phyloP scores from a whole-genome alignment of 306 rosid species.

The Rosa chinensis region DNA sequence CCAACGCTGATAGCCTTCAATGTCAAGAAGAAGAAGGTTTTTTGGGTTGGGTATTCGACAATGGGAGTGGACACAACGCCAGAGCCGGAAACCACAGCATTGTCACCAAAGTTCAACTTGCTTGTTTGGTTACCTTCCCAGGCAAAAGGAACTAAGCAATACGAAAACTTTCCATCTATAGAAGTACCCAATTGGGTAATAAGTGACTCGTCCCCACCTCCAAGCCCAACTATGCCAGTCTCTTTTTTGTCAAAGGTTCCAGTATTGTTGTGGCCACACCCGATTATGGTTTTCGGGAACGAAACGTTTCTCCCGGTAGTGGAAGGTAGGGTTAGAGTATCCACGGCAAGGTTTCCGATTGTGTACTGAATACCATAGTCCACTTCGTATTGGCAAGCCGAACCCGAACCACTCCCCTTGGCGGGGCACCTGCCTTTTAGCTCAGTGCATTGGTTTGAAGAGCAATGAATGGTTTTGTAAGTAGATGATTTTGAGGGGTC shows the following conservation, averaged over 20 bases:
- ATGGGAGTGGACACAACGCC: constrained; percentile 33
- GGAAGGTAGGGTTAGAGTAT: constrained; percentile 45
- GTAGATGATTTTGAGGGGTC: constrained; percentile 41
- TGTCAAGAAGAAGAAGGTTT: constrained; percentile 23
- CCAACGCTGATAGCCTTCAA: constrained; percentile 38
- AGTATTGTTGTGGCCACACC: constrained; percentile 41
- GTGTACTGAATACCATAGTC: constrained; percentile 28
- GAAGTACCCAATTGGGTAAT: constrained; percentile 35
- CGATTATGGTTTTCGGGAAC: constrained; percentile 34
- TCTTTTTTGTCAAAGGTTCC: constrained; percentile 6
- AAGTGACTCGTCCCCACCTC: constrained; percentile 37
- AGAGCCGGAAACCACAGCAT: constrained; percentile 26
- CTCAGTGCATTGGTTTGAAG: constrained; percentile 3
- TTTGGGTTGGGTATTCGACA: background rate
- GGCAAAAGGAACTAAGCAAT: constrained; percentile 40
- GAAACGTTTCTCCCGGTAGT: background rate
- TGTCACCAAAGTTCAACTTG: constrained; percentile 33
- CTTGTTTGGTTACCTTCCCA: background rate
- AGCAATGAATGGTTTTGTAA: constrained; percentile 18
- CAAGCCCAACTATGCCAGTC: constrained; percentile 61
- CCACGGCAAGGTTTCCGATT: constrained; percentile 37
- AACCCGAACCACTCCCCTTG: background rate
- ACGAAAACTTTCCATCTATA: constrained; percentile 40
- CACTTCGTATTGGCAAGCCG: constrained; percentile 28
- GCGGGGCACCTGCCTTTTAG: background rate